phyloP scores from a whole-genome alignment of 2,329 filamentous ascomycete species.

The Venturia carpophila region DNA sequence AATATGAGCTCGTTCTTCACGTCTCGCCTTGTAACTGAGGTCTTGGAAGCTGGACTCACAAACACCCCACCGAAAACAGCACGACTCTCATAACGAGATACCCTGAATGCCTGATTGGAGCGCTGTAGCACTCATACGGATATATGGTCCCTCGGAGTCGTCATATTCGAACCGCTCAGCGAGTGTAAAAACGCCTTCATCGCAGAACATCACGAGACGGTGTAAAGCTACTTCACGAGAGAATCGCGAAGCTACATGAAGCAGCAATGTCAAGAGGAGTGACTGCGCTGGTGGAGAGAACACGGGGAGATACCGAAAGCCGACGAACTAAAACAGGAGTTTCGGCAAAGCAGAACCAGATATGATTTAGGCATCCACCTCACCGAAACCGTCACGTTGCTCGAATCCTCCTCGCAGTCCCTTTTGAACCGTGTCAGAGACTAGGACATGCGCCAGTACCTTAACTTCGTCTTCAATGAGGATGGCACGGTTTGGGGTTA shows the following conservation, averaged over 20 bases:
- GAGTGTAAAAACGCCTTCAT: too few species aligned
- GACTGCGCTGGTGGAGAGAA: not conserved
- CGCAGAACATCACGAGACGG: too few species aligned
- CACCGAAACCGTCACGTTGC: not conserved
- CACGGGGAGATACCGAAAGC: not conserved
- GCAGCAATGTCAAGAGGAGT: too few species aligned
- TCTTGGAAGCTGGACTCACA: not conserved
- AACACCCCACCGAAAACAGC: not conserved
- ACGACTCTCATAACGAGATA: too few species aligned
- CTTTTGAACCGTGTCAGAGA: not conserved
- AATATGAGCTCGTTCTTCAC: not conserved
- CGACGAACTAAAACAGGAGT: not conserved
- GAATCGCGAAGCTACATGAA: too few species aligned
- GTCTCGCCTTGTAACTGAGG: slow-evolving; percentile 6
- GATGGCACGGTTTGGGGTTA: not conserved
- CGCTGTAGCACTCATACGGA: not conserved
- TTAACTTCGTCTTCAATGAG: not conserved
- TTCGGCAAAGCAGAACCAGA: not conserved
- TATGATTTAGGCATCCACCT: not conserved
- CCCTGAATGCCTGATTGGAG: not conserved
- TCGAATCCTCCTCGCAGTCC: not conserved
- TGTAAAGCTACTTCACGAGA: too few species aligned
- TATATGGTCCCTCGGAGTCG: not conserved
- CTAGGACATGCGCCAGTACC: not conserved
- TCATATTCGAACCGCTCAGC: too few species aligned